phyloP scores from a whole-genome alignment of 2,329 filamentous ascomycete species.

The Microdochium paspali region DNA sequence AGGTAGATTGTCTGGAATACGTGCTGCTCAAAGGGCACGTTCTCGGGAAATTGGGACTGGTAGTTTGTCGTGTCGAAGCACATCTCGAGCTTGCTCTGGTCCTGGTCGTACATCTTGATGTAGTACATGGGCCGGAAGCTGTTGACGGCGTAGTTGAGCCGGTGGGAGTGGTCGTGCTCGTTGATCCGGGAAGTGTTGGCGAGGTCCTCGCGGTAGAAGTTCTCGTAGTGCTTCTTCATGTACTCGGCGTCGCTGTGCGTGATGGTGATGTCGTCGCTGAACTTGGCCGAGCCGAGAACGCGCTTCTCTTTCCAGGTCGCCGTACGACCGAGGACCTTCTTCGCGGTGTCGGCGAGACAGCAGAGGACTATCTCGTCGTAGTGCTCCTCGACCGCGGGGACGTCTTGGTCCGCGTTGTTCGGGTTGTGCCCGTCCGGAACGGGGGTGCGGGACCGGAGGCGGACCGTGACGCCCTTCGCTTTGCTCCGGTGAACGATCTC shows the following conservation, averaged over 20 bases:
- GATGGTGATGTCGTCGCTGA: constrained; percentile 62
- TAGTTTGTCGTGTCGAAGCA: constrained; percentile 45
- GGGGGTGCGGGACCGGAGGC: constrained; percentile 26
- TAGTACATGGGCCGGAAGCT: constrained; percentile 44
- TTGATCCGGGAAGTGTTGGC: constrained; percentile 15
- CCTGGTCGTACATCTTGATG: constrained; percentile 43
- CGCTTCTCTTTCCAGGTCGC: constrained; percentile 52
- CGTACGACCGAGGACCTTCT: constrained; percentile 47
- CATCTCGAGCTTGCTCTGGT: constrained; percentile 44
- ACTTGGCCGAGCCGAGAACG: constrained; percentile 61
- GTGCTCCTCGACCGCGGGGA: constrained; percentile 39
- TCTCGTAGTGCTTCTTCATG: constrained; percentile 61
- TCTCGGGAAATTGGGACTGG: constrained; percentile 49
- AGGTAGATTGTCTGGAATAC: constrained; percentile 42
- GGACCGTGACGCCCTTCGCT: constrained; percentile 35
- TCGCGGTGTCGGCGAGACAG: constrained; percentile 54
- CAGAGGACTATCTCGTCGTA: constrained; percentile 62
- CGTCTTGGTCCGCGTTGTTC: constrained; percentile 13
- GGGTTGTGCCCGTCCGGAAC: constrained; percentile 20
- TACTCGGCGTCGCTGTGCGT: constrained; percentile 58
- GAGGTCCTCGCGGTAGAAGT: constrained; percentile 38
- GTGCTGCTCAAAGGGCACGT: constrained; percentile 25
- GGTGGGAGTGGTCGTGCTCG: constrained; percentile 26
- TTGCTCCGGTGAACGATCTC: constrained; percentile 36
- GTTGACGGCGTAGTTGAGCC: constrained; percentile 30